Base-by-base conservation (phyloP, 2,329 filamentous ascomycete genomes). In the Colletotrichum acutatum region DNA sequence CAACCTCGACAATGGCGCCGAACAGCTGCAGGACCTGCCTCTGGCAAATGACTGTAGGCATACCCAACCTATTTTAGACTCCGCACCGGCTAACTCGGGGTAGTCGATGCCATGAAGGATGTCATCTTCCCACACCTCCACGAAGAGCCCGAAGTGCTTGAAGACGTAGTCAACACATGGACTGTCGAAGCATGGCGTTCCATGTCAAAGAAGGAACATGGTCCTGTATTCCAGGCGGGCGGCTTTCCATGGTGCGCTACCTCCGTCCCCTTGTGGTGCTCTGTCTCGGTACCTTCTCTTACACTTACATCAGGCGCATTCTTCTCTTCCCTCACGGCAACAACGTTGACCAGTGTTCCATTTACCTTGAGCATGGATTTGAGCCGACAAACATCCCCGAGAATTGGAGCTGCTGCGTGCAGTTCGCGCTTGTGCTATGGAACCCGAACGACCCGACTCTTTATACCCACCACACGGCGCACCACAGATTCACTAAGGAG, bases 281-380 rank as follows among this genome's bases (percentile, higher is more conserved):
- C 26, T 19, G 14, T 42, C n/a, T 24, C 57, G n/a, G 34, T 34
- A 9, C 3, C 24, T 57, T 60, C 64, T 66, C 77, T 79, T 60
- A 80, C 74, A 63, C 28, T 19, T 61, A 46, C 32, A 58, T 26
- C 75, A 95, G 93, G 97, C 93, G 96, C 78, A 93, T 98, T 78
- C 89, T 99, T 16, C 95, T 99, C 81, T 99, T 99, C 80, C 96
- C 97, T 0, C 95, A 92, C 75, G 97, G 97, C 64, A 99, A 99
- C 82, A 96, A 97, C 76, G 94, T 95, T 68, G 96, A 98, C 76
- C 93, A 94, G 79, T 95, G 93, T 59, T 98, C 97, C 6, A 94
- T 99, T 81, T 99, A 98, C 82, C 90, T 99, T 26, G 97, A 99
- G 82, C 97, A 98, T 82, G 97, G 95, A 57, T 98, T 94, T 83